Percentiles rank a stretch among this genome's conserved stretches.
Evolutionary conservation across 2,329 filamentous ascomycete genomes (phyloP).

Genomic region (Colletotrichum chlorophyti): DNA sequence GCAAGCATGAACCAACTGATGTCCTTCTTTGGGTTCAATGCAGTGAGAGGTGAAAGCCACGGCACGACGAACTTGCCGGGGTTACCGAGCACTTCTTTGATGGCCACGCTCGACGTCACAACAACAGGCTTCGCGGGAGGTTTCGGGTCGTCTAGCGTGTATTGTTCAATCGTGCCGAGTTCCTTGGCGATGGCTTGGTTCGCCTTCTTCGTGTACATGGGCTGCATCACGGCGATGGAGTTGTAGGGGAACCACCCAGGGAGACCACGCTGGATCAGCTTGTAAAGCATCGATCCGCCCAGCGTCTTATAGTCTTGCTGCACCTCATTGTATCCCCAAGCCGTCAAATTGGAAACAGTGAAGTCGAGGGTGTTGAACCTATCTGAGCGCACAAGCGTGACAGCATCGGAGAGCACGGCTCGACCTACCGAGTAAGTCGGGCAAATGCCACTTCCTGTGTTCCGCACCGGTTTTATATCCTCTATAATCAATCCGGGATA

Average conservation of each 20-base stretch:
- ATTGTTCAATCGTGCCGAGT: conserved; percentile 44
- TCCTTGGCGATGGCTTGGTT: conserved; percentile 47
- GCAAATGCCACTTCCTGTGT: conserved; percentile 59
- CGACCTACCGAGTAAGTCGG: conserved; percentile 60
- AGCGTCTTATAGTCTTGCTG: conserved; percentile 44
- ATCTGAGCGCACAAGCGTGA: conserved; percentile 64
- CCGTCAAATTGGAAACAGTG: conserved; percentile 48
- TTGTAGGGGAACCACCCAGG: conserved; percentile 46
- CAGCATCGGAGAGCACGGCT: conserved; percentile 65
- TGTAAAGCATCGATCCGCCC: conserved; percentile 52
- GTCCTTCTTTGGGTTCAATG: conserved; percentile 42
- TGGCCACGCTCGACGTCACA: conserved; percentile 33
- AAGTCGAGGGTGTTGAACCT: conserved; percentile 63
- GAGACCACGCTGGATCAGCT: conserved; percentile 52
- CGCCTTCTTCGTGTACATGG: conserved; percentile 51
- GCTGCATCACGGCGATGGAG: conserved; percentile 52
- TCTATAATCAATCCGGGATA: conserved; percentile 74
- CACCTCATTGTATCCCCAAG: conserved; percentile 52
- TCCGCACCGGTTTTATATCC: conserved; percentile 57
- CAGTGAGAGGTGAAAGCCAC: conserved; percentile 37
- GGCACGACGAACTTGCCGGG: conserved; percentile 41
- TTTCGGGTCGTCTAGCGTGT: conserved; percentile 41
- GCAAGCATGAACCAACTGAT: conserved; percentile 47
- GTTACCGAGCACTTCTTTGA: conserved; percentile 41
- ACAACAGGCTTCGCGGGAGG: conserved; percentile 39